Percentiles rank a stretch among this genome's conserved stretches.
These are phyloP conservation scores for Sporothrix sp. DNA, from an alignment of 2,329 filamentous ascomycete species.

Conservation along the genomic window DNA sequence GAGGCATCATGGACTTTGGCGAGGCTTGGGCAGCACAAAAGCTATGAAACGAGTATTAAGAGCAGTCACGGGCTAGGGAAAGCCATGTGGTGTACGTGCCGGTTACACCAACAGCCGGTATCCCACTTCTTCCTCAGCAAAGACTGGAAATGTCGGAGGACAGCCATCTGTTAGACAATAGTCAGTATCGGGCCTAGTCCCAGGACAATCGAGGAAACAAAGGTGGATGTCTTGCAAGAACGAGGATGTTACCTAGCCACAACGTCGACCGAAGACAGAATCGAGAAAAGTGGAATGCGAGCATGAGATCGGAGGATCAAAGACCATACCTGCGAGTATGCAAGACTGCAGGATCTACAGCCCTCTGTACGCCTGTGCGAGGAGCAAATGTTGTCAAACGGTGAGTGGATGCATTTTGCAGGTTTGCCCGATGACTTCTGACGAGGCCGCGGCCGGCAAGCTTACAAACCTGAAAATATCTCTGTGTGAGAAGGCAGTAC, in stretches of 20 bases:
- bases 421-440: background rate
- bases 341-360: background rate
- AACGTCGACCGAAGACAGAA: constrained; percentile 5
- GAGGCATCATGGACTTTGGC: background rate
- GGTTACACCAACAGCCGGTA: background rate
- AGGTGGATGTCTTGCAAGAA: background rate
- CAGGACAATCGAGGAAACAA: background rate
- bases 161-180: background rate
- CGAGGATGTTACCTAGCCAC: background rate
- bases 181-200: background rate
- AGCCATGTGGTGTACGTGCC: background rate
- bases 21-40: too few species aligned
- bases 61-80: background rate
- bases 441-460: background rate
- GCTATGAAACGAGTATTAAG: background rate
- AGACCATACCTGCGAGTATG: background rate
- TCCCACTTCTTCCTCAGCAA: too few species aligned
- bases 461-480: background rate
- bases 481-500: too few species aligned
- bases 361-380: too few species aligned
- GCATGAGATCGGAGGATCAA: background rate
- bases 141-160: too few species aligned
- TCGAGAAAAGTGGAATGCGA: background rate
- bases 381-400: too few species aligned
- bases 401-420: background rate